phyloP scores from a whole-genome alignment of 441 rosid species.

The Corymbia calophylla region DNA sequence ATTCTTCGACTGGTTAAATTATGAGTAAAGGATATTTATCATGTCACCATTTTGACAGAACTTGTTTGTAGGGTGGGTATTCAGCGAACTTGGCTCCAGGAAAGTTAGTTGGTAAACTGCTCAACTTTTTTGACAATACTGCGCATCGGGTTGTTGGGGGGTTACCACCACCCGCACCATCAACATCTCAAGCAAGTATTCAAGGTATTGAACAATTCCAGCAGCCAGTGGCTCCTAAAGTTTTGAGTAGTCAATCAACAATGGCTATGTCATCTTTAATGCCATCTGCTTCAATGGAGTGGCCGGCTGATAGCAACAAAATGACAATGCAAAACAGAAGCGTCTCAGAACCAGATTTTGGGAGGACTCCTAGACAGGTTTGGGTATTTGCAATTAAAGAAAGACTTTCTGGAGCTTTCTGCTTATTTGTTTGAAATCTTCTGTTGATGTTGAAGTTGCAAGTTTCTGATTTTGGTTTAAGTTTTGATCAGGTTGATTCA shows the following conservation, averaged over 20 bases:
- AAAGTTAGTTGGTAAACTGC: constrained; percentile 79
- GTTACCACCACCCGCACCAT: constrained; percentile 72
- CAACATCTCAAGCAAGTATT: constrained; percentile 32
- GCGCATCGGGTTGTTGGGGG: constrained; percentile 94
- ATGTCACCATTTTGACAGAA: not conserved
- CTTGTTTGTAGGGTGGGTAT: constrained; percentile 72
- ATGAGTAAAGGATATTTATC: not conserved
- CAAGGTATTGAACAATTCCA: constrained; percentile 42
- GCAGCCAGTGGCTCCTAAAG: constrained; percentile 46
- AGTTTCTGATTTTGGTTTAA: constrained; percentile 7
- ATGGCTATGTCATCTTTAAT: constrained; percentile 78
- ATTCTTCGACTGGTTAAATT: not conserved
- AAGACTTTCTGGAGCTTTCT: not conserved
- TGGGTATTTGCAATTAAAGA: not conserved
- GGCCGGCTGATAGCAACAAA: constrained; percentile 50
- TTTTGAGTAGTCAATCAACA: constrained; percentile 79
- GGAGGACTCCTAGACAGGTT: constrained; percentile 93
- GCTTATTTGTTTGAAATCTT: not conserved
- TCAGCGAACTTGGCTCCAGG: constrained; percentile 70
- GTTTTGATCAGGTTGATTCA: constrained; percentile 39
- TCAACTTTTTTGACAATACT: constrained; percentile 76
- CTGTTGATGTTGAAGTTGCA: not conserved
- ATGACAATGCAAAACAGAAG: constrained; percentile 76
- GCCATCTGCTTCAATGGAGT: constrained; percentile 81
- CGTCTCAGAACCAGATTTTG: constrained; percentile 93